These are phyloP conservation scores for Mitragyna speciosa DNA, from an alignment of 257 asterid species.

Conservation along the genomic window DNA sequence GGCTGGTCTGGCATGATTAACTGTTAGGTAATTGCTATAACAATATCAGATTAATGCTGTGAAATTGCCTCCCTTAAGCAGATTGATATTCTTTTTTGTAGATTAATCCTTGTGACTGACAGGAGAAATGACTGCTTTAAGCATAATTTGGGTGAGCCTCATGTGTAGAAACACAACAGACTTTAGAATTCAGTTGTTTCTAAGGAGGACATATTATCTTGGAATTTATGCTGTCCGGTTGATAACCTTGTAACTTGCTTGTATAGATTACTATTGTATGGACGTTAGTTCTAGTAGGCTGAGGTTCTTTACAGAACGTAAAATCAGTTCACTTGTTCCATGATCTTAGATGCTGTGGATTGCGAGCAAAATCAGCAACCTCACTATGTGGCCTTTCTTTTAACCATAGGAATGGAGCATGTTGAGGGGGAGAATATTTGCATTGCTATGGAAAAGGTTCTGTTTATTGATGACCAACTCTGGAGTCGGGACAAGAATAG, in stretches of 20 bases:
- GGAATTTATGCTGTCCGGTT: conserved; percentile 9
- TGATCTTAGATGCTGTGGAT: background rate
- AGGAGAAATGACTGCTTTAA: background rate
- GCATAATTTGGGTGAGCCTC: background rate
- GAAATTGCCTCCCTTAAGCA: background rate
- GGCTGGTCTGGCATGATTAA: background rate
- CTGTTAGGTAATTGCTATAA: too few species aligned
- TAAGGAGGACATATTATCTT: background rate
- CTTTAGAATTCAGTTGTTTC: background rate
- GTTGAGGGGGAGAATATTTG: background rate
- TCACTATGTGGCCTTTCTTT: background rate
- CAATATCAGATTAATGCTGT: background rate
- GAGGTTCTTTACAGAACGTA: background rate
- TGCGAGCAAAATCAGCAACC: background rate
- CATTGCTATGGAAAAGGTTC: background rate
- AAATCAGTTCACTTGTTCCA: background rate
- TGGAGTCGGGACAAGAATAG: background rate
- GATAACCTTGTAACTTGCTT: background rate
- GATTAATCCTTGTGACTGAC: background rate
- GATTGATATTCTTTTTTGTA: background rate
- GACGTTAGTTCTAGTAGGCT: background rate
- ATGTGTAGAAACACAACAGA: background rate
- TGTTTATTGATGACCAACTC: background rate
- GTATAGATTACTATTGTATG: background rate
- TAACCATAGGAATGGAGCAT: background rate